phyloP scores from a whole-genome alignment of 1,284 basidiomycete species.

The Kwoniella shivajii region DNA sequence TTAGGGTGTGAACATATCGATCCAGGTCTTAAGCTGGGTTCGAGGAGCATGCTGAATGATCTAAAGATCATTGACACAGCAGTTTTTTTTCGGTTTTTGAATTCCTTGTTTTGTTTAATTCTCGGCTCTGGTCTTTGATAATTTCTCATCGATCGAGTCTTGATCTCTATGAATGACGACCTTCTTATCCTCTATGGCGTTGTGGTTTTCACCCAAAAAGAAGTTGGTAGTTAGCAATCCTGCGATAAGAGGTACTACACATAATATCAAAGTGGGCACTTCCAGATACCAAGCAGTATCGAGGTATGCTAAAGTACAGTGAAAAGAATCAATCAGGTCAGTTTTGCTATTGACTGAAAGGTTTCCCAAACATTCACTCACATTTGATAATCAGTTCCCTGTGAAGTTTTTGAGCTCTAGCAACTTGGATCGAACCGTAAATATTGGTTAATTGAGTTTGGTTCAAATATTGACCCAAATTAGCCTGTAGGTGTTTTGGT shows the following conservation, averaged over 20 bases:
- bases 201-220: conserved; percentile 39
- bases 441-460: conserved; percentile 28
- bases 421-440: conserved; percentile 28
- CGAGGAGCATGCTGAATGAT: too few species aligned
- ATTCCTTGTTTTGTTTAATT: too few species aligned
- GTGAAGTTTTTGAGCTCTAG: conserved; percentile 22
- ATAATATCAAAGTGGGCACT: conserved; percentile 32
- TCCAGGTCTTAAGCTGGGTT: too few species aligned
- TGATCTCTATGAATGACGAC: conserved; percentile 24
- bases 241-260: conserved; percentile 31
- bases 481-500: conserved; percentile 22
- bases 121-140: too few species aligned
- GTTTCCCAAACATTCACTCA: conserved; percentile 1
- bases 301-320: conserved; percentile 31
- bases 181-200: conserved; percentile 39
- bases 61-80: too few species aligned
- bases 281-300: conserved; percentile 32
- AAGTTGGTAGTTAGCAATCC: conserved; percentile 38
- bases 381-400: conserved; percentile 25
- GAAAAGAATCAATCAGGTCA: conserved; percentile 21
- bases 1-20: too few species aligned
- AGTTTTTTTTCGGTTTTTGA: too few species aligned
- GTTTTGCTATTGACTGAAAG: background rate
- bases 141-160: conserved; percentile 26
- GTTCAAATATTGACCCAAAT: conserved; percentile 16